These are phyloP conservation scores for Diphasiastrum complanatum DNA, from an alignment of 83 land plant species.

Conservation along the genomic window DNA sequence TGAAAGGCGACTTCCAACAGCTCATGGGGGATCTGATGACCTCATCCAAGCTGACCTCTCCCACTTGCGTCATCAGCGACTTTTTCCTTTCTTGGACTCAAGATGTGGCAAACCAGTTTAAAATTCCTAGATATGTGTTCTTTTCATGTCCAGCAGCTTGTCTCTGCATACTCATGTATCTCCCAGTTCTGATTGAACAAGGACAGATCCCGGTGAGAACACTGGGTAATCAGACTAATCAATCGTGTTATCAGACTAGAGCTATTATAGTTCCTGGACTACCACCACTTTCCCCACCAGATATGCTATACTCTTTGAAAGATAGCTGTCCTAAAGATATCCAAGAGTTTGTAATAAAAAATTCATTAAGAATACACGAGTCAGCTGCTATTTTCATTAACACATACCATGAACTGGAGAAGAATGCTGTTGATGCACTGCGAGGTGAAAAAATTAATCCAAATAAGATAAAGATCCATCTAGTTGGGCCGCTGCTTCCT, in stretches of 20 bases:
- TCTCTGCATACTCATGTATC: not conserved
- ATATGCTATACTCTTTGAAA: constrained; percentile 13
- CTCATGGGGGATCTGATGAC: not conserved
- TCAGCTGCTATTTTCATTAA: constrained; percentile 11
- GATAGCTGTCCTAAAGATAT: not conserved
- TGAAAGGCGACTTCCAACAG: too few species aligned
- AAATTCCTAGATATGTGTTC: constrained; percentile 13
- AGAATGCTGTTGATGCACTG: constrained; percentile 10
- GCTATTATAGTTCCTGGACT: constrained; percentile 13
- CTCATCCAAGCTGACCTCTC: not conserved
- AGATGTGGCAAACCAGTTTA: constrained; percentile 14
- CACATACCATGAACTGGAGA: constrained; percentile 18
- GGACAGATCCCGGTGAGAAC: constrained; percentile 15
- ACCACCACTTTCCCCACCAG: constrained; percentile 1
- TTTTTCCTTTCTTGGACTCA: not conserved
- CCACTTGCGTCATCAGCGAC: not conserved
- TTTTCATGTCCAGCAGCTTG: constrained; percentile 2
- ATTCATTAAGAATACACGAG: not conserved
- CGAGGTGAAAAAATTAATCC: not conserved
- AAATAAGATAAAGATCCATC: constrained; percentile 2
- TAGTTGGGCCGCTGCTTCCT: constrained; percentile 19
- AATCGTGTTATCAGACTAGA: not conserved
- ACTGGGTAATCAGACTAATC: too few species aligned
- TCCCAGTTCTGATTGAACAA: constrained; percentile 6
- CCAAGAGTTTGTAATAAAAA: constrained; percentile 3